Evolutionary conservation across 805 yeast genomes (phyloP).

Genomic region (Starmerella apis): DNA sequence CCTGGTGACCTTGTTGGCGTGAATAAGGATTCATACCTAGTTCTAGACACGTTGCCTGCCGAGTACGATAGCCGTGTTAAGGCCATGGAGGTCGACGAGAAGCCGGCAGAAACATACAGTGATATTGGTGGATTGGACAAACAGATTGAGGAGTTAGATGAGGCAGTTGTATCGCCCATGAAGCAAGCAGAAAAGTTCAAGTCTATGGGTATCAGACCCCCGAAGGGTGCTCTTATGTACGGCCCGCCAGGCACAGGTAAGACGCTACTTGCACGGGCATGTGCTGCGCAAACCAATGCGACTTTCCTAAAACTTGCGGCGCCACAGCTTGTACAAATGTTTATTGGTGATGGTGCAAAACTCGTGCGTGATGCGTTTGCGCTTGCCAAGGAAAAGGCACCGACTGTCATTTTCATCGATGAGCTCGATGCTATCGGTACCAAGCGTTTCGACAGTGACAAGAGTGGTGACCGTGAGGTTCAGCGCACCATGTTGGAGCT

Average conservation of each 20-base stretch:
- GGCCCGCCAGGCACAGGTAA: conserved; percentile 99
- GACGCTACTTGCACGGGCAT: conserved; percentile 91
- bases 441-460: conserved; percentile 92
- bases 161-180: conserved; percentile 97
- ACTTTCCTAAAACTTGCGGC: conserved; percentile 94
- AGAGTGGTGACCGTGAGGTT: conserved; percentile 96
- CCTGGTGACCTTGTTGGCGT: conserved; percentile 99
- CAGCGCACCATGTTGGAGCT: conserved; percentile 99
- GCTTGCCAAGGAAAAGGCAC: conserved; percentile 94
- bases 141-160: conserved; percentile 95
- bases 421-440: conserved; percentile 99
- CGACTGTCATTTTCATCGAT: conserved; percentile 94
- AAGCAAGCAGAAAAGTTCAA: conserved; percentile 95
- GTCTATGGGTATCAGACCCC: conserved; percentile 89
- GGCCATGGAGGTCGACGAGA: conserved; percentile 99
- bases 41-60: conserved; percentile 88
- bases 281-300: conserved; percentile 98
- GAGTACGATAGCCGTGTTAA: conserved; percentile 96
- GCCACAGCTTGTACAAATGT: conserved; percentile 96
- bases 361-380: conserved; percentile 96
- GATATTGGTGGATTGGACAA: conserved; percentile 98
- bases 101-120: conserved; percentile 92
- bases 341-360: conserved; percentile 97
- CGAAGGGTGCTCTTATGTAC: conserved; percentile 96
- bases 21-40: conserved; percentile 88